Conservation (phyloP, 768 basidiomycete species). For the Lactarius akahatsu region DNA sequence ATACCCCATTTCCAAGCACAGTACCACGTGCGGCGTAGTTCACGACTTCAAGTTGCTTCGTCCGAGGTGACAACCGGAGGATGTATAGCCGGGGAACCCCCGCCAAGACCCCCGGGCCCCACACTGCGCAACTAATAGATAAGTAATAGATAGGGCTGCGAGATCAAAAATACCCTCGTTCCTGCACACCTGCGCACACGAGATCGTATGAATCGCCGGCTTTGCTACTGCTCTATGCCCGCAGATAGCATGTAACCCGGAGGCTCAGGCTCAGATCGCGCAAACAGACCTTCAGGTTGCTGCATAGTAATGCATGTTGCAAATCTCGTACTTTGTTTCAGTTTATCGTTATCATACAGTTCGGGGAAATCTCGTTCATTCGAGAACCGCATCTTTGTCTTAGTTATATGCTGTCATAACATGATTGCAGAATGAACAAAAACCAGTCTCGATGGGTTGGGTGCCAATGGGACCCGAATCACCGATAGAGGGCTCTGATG, state of each 20-base stretch:
- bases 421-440: background rate
- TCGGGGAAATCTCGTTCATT: background rate
- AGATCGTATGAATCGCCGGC: background rate
- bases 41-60: too few relatives aligned
- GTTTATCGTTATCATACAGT: background rate
- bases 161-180: background rate
- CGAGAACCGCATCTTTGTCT: slow-evolving; percentile 2
- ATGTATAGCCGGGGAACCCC: background rate
- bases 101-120: background rate
- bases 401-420: background rate
- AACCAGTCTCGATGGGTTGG: background rate
- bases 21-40: background rate
- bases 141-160: background rate
- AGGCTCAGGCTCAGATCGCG: background rate
- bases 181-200: too few relatives aligned
- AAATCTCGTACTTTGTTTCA: background rate
- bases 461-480: background rate
- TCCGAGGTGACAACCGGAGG: too few relatives aligned
- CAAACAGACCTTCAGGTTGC: too few relatives aligned
- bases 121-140: background rate
- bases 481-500: background rate
- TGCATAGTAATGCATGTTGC: background rate
- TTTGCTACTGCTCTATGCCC: background rate
- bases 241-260: background rate
- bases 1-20: background rate